These are phyloP conservation scores for Quercus suber DNA, from an alignment of 306 rosid genomes.

Conservation along the genomic window DNA sequence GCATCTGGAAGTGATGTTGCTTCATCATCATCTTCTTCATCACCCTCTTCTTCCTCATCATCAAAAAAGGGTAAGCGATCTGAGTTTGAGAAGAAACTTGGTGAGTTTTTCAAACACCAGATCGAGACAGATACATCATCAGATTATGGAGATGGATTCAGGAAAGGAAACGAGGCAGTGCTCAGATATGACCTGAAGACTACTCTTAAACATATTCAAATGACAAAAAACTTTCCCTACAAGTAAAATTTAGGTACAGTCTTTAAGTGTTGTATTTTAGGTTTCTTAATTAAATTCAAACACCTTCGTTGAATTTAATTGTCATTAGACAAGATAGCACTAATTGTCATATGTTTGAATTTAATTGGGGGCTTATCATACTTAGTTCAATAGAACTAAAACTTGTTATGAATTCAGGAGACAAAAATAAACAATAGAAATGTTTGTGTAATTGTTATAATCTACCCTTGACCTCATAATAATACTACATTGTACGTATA, in stretches of 20 bases:
- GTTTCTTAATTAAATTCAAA: no score
- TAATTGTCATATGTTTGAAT: no score
- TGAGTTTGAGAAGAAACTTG: slow-evolving; percentile 89
- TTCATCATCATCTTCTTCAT: slow-evolving; percentile 41
- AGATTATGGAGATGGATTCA: slow-evolving; percentile 92
- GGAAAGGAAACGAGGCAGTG: slow-evolving; percentile 76
- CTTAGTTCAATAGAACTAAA: slow-evolving; percentile 30
- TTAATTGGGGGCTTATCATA: background rate
- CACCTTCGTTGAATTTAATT: no score
- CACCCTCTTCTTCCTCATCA: slow-evolving; percentile 46
- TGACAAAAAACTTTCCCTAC: slow-evolving; percentile 55
- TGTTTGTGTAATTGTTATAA: slow-evolving; percentile 15
- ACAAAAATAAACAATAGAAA: slow-evolving; percentile 25
- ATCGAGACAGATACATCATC: slow-evolving; percentile 87
- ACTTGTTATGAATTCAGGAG: slow-evolving; percentile 27
- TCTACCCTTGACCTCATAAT: slow-evolving; percentile 1
- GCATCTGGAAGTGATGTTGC: slow-evolving; percentile 47
- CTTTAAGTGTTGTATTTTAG: no score
- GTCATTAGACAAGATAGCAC: no score
- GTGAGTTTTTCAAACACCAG: slow-evolving; percentile 86
- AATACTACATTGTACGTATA: slow-evolving; percentile 1
- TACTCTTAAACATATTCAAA: slow-evolving; percentile 81
- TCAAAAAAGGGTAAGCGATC: slow-evolving; percentile 90
- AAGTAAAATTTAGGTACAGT: no score
- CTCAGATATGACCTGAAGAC: slow-evolving; percentile 71